Evolutionary conservation across 164 flowering plant genomes (phyloP), one percentile per base, ranked within the genome.

Genomic region (Sedum album): DNA sequence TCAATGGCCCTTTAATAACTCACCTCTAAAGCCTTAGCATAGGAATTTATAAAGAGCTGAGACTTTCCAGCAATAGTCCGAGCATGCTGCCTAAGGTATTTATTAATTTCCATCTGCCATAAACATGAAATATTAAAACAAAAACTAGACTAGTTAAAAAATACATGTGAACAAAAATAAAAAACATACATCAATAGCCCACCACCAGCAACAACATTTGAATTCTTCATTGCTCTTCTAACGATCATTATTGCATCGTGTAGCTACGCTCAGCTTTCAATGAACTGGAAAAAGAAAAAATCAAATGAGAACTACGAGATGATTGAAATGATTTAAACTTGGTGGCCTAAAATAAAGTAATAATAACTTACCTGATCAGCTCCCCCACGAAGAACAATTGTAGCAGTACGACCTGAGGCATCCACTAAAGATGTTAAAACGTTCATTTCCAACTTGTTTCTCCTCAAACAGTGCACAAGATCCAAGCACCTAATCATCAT

Each of bases 231-330:
- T 61, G 99, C 99, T 74, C 99, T 89, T 82, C 99, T 81, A 69
- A 95, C 99, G 70, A 95, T 95, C 99, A 95, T 95, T 39, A 95
- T 95, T 49, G 98, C 99, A 80, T 95, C 98, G 76, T 95, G 99
- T 33, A 95, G 76, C 99, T 95, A 39, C 99, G 83, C 71, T 95
- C 99, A 65, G 99, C 99, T 79, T 95, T 90, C 99, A 79, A 95
- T 95, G 80, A 95, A 95, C 99, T 95, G 80, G 71, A 71, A 75
- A 39, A 41, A 65, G 53, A 10, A 26, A 67, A 35, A 53, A 26
- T 1, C 8, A 17, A 55, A 55, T 26, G 26, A 55, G 61, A 55
- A n/a, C n/a, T n/a, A n/a, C n/a, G n/a, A n/a, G n/a, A n/a, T n/a
- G n/a, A n/a, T n/a, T n/a, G n/a, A 55, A 23, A n/a, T 21, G 13